phyloP scores from a whole-genome alignment of 2,329 filamentous ascomycete species.

The Pyricularia pennisetigena region DNA sequence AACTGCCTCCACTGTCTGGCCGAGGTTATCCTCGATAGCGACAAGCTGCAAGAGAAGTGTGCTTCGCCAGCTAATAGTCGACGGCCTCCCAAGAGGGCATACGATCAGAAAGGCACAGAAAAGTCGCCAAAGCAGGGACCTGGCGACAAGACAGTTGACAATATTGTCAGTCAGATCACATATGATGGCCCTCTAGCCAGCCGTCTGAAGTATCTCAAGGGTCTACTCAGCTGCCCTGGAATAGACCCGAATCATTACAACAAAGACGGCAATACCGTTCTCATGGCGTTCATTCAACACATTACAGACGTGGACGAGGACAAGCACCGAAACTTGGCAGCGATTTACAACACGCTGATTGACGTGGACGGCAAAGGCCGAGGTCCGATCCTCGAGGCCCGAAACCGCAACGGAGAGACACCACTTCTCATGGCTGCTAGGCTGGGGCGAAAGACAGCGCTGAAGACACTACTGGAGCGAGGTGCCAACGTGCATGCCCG shows the following conservation, averaged over 20 bases:
- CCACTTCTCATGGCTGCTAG: slow-evolving; percentile 43
- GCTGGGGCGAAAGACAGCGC: slow-evolving; percentile 40
- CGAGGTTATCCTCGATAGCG: slow-evolving; percentile 34
- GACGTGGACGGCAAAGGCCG: slow-evolving; percentile 10
- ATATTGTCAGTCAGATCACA: not conserved
- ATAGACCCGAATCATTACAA: slow-evolving; percentile 45
- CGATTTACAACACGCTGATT: slow-evolving; percentile 33
- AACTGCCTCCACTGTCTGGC: slow-evolving; percentile 52
- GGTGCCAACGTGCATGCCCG: slow-evolving; percentile 23
- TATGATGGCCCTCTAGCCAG: slow-evolving; percentile 12
- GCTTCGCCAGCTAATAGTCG: slow-evolving; percentile 13
- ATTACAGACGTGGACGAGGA: slow-evolving; percentile 41
- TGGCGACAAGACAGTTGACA: not conserved
- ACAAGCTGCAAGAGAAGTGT: slow-evolving; percentile 22
- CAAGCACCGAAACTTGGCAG: slow-evolving; percentile 29
- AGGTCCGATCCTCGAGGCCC: slow-evolving; percentile 36
- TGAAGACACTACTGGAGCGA: slow-evolving; percentile 28
- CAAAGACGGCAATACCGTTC: slow-evolving; percentile 37
- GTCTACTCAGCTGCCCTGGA: slow-evolving; percentile 24
- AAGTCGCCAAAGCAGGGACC: slow-evolving; percentile 10
- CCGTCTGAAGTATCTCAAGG: slow-evolving; percentile 16
- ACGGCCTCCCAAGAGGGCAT: slow-evolving; percentile 27
- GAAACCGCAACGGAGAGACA: slow-evolving; percentile 45
- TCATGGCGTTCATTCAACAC: slow-evolving; percentile 44
- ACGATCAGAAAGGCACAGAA: slow-evolving; percentile 19